Evolutionary conservation across 129 eudicot species (phyloP).

Genomic region (Logfia minima): DNA sequence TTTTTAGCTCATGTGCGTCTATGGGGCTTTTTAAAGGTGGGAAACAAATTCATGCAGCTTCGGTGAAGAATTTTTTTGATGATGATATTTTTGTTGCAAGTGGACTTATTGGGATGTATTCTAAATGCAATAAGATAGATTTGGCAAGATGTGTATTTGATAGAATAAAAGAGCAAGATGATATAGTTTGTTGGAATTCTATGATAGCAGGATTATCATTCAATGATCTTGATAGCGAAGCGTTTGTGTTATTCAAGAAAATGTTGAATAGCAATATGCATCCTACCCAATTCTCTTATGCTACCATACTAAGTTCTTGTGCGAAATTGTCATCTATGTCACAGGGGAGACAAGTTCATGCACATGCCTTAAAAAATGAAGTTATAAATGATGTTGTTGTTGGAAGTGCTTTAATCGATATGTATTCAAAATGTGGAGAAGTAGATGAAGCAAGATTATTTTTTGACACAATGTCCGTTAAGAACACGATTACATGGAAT

Average conservation of each 20-base stretch:
- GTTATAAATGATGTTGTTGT: slow-evolving; percentile 52
- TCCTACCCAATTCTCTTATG: slow-evolving; percentile 68
- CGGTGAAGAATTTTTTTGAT: slow-evolving; percentile 11
- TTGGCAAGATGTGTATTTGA: slow-evolving; percentile 53
- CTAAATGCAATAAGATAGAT: slow-evolving; percentile 53
- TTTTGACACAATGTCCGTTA: slow-evolving; percentile 58
- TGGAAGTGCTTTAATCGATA: slow-evolving; percentile 68
- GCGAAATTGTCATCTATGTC: slow-evolving; percentile 55
- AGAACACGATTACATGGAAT: slow-evolving; percentile 70
- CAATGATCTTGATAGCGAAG: slow-evolving; percentile 56
- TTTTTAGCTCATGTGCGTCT: slow-evolving; percentile 64
- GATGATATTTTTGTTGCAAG: slow-evolving; percentile 63
- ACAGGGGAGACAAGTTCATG: slow-evolving; percentile 72
- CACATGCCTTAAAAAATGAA: slow-evolving; percentile 52
- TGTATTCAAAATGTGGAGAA: slow-evolving; percentile 84
- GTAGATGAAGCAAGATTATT: slow-evolving; percentile 47
- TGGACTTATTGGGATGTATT: slow-evolving; percentile 75
- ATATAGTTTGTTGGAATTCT: slow-evolving; percentile 79
- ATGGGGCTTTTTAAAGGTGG: slow-evolving; percentile 60
- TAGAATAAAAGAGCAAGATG: slow-evolving; percentile 37
- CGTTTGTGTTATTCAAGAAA: slow-evolving; percentile 52
- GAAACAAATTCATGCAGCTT: slow-evolving; percentile 61
- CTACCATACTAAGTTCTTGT: slow-evolving; percentile 62
- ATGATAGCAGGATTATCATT: slow-evolving; percentile 66
- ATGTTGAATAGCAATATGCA: slow-evolving; percentile 54